Conservation (phyloP, 2,329 filamentous ascomycete species). For the Fusarium siculi region DNA sequence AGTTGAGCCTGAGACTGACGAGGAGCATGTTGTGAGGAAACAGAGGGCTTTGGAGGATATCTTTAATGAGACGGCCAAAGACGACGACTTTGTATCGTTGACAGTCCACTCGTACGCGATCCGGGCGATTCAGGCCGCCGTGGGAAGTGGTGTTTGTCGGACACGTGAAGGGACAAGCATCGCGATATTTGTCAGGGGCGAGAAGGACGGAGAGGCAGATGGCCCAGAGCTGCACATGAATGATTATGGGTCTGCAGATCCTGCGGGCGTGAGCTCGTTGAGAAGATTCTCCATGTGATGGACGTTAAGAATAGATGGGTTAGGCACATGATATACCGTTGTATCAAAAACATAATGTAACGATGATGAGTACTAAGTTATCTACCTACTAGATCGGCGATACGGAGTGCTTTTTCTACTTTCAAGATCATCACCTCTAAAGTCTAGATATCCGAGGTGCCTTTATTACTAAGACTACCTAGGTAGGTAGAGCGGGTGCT, state of each 20-base stretch:
- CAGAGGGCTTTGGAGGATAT: conserved; percentile 58
- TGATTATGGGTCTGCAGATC: not conserved
- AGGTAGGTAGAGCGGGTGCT: not conserved
- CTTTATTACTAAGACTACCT: not conserved
- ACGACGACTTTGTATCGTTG: conserved; percentile 57
- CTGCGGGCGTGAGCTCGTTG: not conserved
- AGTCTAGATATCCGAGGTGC: too few species aligned
- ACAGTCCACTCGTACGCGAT: conserved; percentile 63
- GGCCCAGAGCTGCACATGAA: conserved; percentile 1
- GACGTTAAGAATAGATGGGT: too few species aligned
- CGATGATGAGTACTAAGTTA: not conserved
- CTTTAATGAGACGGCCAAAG: conserved; percentile 53
- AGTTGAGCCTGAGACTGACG: conserved; percentile 59
- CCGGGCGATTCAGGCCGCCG: conserved; percentile 54
- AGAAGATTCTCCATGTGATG: conserved; percentile 25
- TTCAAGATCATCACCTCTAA: not conserved
- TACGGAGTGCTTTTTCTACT: not conserved
- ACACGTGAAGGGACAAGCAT: conserved; percentile 64
- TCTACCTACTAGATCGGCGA: not conserved
- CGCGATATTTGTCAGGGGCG: conserved; percentile 64
- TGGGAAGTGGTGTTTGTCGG: conserved; percentile 55
- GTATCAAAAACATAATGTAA: not conserved
- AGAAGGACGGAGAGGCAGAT: conserved; percentile 23
- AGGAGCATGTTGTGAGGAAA: conserved; percentile 57
- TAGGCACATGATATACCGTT: not conserved